Conservation (phyloP, 768 basidiomycete genomes). For the Serendipita sp. region DNA sequence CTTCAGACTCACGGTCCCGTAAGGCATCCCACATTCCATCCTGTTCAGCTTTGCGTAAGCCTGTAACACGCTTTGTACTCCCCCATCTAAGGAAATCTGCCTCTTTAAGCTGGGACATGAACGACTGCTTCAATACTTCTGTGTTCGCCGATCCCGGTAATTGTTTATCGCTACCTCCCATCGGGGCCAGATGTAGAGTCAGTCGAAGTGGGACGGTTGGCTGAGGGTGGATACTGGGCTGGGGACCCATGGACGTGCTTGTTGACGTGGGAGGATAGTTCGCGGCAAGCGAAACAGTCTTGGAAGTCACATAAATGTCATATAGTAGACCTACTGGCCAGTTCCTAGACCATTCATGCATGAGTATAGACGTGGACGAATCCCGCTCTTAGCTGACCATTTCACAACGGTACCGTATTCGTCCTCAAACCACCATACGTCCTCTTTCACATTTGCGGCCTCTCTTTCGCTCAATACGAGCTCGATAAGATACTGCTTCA, state of each 20-base stretch:
- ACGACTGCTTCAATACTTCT: constrained; percentile 83
- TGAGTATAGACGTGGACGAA: neutral
- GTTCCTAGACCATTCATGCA: constrained; percentile 44
- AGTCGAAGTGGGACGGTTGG: constrained; percentile 51
- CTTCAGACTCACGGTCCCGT: constrained; percentile 60
- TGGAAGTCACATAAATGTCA: constrained; percentile 46
- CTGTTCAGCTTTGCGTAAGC: constrained; percentile 77
- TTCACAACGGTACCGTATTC: constrained; percentile 67
- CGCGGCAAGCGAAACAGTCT: constrained; percentile 1
- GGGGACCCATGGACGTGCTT: neutral
- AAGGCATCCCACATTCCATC: constrained; percentile 97
- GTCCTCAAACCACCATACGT: constrained; percentile 97
- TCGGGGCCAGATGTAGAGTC: constrained; percentile 66
- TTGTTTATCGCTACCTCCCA: neutral
- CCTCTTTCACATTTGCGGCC: constrained; percentile 59
- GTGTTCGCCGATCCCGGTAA: constrained; percentile 32
- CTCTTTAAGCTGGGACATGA: constrained; percentile 92
- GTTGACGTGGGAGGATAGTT: constrained; percentile 4
- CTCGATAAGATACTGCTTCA: constrained; percentile 76
- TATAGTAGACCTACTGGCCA: constrained; percentile 95
- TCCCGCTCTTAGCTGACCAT: constrained; percentile 41
- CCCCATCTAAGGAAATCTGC: constrained; percentile 97
- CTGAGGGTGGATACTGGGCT: constrained; percentile 11
- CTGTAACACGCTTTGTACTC: constrained; percentile 84
- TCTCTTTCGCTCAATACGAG: constrained; percentile 78